Percentiles rank a stretch among this genome's conserved stretches.
Evolutionary conservation across 2,329 filamentous ascomycete species (phyloP).

Genomic region (Graphiopsis chlorocephala): DNA sequence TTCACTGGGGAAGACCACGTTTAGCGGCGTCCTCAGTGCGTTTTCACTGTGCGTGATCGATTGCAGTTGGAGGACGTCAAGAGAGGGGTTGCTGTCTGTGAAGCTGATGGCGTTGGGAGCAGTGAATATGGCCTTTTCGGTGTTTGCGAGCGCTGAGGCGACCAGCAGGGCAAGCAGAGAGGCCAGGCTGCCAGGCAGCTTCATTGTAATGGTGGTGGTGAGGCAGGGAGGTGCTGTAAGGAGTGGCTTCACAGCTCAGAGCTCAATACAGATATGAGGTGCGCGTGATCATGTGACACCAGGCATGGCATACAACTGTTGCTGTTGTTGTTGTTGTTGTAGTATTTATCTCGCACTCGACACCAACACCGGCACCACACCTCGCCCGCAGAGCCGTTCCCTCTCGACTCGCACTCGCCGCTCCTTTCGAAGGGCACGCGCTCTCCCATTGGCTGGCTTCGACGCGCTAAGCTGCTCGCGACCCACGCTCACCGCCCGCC

Average conservation of each 20-base stretch:
- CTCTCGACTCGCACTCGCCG: background rate
- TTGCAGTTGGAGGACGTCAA: constrained; percentile 62
- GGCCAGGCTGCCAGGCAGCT: constrained; percentile 21
- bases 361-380: background rate
- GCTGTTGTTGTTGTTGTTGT: background rate
- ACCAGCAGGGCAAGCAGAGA: constrained; percentile 29
- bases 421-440: background rate
- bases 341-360: background rate
- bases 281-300: background rate
- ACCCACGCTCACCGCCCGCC: background rate
- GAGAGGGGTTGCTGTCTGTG: constrained; percentile 53
- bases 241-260: background rate
- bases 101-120: constrained; percentile 61
- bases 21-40: constrained; percentile 61
- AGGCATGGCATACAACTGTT: background rate
- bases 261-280: background rate
- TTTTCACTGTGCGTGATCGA: constrained; percentile 58
- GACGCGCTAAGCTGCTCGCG: background rate
- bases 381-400: background rate
- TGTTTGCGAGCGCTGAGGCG: constrained; percentile 60
- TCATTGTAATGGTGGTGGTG: constrained; percentile 25
- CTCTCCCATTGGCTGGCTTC: background rate
- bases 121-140: constrained; percentile 87
- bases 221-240: background rate
- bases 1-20: constrained; percentile 64